Percentiles rank a stretch among this genome's conserved stretches.
phyloP scores from a whole-genome alignment of 495 filamentous ascomycete species.

The Penicillium bialowiezense region DNA sequence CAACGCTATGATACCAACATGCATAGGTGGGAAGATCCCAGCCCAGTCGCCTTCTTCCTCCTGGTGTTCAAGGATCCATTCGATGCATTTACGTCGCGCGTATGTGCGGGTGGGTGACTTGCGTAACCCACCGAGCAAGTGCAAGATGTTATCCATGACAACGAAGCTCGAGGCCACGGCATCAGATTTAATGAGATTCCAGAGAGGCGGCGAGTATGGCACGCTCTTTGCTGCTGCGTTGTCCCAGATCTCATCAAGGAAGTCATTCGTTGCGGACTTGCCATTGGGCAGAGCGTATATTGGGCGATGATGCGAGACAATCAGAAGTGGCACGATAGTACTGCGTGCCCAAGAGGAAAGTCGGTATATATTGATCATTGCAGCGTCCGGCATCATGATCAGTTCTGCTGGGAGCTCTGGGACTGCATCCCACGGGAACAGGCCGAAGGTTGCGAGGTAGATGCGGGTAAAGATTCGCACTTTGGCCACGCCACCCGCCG shows the following conservation, averaged over 20 bases:
- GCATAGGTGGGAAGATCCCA: slow-evolving; percentile 31
- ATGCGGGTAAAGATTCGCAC: slow-evolving; percentile 39
- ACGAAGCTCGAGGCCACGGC: slow-evolving; percentile 16
- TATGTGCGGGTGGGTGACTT: slow-evolving; percentile 5
- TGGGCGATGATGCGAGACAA: slow-evolving; percentile 35
- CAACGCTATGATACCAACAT: slow-evolving; percentile 22
- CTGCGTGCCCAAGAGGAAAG: slow-evolving; percentile 36
- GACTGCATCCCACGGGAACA: slow-evolving; percentile 39
- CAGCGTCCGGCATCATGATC: slow-evolving; percentile 27
- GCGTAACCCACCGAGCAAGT: slow-evolving; percentile 16
- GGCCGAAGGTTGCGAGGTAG: slow-evolving; percentile 39
- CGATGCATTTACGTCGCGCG: slow-evolving; percentile 14
- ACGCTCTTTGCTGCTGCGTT: slow-evolving; percentile 26
- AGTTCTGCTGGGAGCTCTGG: slow-evolving; percentile 41
- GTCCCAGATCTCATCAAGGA: slow-evolving; percentile 40
- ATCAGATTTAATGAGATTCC: slow-evolving; percentile 11
- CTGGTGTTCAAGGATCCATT: slow-evolving; percentile 33
- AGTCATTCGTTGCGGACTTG: slow-evolving; percentile 21
- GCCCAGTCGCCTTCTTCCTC: slow-evolving; percentile 28
- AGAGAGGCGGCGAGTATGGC: slow-evolving; percentile 17
- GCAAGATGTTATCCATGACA: slow-evolving; percentile 20
- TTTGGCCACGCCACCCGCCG: slow-evolving; percentile 32
- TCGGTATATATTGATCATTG: slow-evolving; percentile 34
- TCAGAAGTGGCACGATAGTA: slow-evolving; percentile 32
- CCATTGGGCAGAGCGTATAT: slow-evolving; percentile 36